Percentiles rank a stretch among this genome's conserved stretches.
Evolutionary conservation across 164 flowering plant genomes (phyloP).

Genomic region (Piper betle): DNA sequence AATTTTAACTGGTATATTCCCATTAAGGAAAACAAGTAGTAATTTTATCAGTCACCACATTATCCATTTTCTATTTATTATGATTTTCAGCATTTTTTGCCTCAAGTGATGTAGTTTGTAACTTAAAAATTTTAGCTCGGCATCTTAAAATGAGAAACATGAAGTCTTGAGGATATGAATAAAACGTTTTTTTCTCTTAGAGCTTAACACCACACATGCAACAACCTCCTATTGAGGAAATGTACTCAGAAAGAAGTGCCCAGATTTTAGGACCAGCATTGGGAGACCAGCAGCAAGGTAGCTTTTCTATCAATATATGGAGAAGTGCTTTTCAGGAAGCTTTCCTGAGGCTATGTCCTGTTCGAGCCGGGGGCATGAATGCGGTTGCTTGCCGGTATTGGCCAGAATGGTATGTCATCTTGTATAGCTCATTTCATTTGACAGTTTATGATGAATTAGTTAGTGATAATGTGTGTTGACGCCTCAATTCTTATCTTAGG

Average conservation of each 20-base stretch:
- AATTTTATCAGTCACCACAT: no score
- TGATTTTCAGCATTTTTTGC: no score
- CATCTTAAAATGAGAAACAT: not conserved
- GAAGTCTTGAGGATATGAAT: not conserved
- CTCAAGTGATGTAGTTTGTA: no score
- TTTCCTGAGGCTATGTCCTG: conserved; percentile 78
- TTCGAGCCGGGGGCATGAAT: conserved; percentile 84
- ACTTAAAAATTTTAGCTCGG: no score
- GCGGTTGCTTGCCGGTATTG: conserved; percentile 90
- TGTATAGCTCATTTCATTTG: not conserved
- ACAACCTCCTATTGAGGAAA: conserved; percentile 30
- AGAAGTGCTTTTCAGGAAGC: conserved; percentile 83
- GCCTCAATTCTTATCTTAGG: conserved; percentile 22
- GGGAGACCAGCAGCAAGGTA: conserved; percentile 79
- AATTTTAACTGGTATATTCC: no score
- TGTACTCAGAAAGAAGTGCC: conserved; percentile 22
- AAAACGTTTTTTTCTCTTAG: conserved; percentile 18
- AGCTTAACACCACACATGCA: conserved; percentile 90
- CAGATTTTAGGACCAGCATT: conserved; percentile 49
- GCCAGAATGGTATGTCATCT: conserved; percentile 57
- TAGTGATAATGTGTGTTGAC: no score
- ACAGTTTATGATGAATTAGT: not conserved
- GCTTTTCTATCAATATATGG: conserved; percentile 79
- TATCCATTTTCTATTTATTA: no score
- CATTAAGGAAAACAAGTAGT: no score